Conservation (phyloP, 768 basidiomycete genomes). For the Tricholoma bakamatsutake region DNA sequence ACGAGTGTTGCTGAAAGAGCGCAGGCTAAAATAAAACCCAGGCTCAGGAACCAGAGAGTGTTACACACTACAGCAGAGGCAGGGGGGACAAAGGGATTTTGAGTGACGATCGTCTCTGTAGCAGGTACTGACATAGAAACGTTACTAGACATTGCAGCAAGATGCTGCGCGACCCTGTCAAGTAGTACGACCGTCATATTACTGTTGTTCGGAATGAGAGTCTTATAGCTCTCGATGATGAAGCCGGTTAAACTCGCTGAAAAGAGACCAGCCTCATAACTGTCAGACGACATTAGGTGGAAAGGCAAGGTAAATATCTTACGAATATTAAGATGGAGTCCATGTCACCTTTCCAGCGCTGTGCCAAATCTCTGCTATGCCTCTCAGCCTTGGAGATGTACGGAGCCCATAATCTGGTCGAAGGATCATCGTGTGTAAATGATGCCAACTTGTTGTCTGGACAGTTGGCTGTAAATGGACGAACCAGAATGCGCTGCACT, state of each 20-base stretch:
- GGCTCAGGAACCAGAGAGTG: conserved; percentile 39
- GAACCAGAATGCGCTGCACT: background rate
- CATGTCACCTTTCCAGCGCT: conserved; percentile 37
- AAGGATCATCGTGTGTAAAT: conserved; percentile 26
- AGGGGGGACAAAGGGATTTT: conserved; percentile 17
- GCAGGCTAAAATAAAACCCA: conserved; percentile 34
- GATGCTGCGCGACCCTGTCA: conserved; percentile 25
- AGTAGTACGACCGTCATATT: conserved; percentile 23
- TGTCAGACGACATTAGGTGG: background rate
- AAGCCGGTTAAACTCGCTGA: conserved; percentile 35
- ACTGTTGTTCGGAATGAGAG: conserved; percentile 23
- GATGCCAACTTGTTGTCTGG: background rate
- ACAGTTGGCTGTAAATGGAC: background rate
- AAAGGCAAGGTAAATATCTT: conserved; percentile 4
- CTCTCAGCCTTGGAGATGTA: conserved; percentile 30
- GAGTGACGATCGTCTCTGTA: background rate
- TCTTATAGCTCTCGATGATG: conserved; percentile 32
- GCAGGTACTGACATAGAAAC: conserved; percentile 2
- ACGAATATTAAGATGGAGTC: conserved; percentile 36
- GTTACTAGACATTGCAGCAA: conserved; percentile 17
- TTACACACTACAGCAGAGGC: conserved; percentile 33
- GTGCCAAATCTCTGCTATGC: conserved; percentile 24
- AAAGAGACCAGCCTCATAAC: conserved; percentile 31
- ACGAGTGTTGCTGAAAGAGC: conserved; percentile 41
- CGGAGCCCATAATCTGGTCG: conserved; percentile 32